phyloP scores from a whole-genome alignment of 2,329 filamentous ascomycete species.

The Magnaporthales sp. region DNA sequence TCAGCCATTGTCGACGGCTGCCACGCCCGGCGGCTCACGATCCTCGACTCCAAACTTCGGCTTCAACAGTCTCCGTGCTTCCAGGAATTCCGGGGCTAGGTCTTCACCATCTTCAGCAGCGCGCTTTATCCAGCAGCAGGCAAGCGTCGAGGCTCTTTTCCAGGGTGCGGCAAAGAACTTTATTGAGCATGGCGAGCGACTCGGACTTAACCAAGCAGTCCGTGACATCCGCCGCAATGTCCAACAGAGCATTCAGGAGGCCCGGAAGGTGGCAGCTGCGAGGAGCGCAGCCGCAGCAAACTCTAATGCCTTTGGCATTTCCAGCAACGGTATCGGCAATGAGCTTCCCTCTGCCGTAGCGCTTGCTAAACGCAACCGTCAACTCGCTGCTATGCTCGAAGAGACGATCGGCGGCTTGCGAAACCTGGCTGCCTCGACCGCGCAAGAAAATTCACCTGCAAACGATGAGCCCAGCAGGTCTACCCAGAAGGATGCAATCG shows the following conservation, averaged over 20 bases:
- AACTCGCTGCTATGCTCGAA: constrained; percentile 59
- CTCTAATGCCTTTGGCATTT: constrained; percentile 6
- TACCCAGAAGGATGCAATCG: constrained; percentile 39
- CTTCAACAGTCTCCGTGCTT: constrained; percentile 25
- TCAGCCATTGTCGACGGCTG: constrained; percentile 4
- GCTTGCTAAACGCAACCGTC: constrained; percentile 57
- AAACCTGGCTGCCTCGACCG: constrained; percentile 42
- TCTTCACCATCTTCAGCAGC: constrained; percentile 27
- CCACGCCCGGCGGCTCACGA: constrained; percentile 14
- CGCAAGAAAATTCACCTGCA: constrained; percentile 24
- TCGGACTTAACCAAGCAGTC: constrained; percentile 72
- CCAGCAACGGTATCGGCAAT: neutral
- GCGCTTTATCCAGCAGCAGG: constrained; percentile 42
- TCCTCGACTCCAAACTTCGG: constrained; percentile 10
- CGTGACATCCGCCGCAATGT: constrained; percentile 76
- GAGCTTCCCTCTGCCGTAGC: neutral
- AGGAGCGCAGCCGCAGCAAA: constrained; percentile 19
- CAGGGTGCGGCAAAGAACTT: constrained; percentile 71
- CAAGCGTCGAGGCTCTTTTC: constrained; percentile 60
- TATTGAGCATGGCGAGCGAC: constrained; percentile 62
- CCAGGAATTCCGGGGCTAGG: neutral
- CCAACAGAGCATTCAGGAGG: constrained; percentile 56
- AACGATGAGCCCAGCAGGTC: neutral
- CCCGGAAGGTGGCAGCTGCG: constrained; percentile 32
- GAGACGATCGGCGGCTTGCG: constrained; percentile 57